These are phyloP conservation scores for Plasmopara halstedii DNA, from an alignment of 352 stramenopile species.

Conservation along the genomic window DNA sequence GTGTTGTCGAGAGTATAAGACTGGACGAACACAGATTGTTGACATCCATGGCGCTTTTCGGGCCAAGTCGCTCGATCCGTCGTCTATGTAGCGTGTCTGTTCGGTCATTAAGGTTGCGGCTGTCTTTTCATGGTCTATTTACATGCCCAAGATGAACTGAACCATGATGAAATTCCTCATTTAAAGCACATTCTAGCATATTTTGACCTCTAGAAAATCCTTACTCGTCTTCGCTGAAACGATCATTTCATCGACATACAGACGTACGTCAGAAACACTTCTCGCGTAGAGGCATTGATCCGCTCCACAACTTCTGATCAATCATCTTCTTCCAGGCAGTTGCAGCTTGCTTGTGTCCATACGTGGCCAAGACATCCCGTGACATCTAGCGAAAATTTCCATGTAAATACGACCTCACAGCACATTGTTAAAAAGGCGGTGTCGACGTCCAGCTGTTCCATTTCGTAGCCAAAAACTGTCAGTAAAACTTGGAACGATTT, in stretches of 20 bases:
- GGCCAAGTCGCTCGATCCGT: background rate
- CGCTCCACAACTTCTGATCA: constrained; percentile 2
- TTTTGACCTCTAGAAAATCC: background rate
- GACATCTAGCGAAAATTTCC: too few relatives aligned
- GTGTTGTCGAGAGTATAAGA: background rate
- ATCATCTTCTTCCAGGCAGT: constrained; percentile 12
- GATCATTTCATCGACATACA: background rate
- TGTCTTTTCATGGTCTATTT: constrained; percentile 10
- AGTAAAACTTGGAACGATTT: constrained; percentile 16
- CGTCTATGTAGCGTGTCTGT: constrained; percentile 1
- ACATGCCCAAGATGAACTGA: constrained; percentile 17
- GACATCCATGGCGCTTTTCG: constrained; percentile 3
- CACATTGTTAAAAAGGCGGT: constrained; percentile 16
- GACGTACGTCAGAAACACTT: constrained; percentile 8
- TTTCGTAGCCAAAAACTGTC: constrained; percentile 5
- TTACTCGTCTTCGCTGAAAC: constrained; percentile 1
- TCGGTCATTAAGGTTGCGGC: background rate
- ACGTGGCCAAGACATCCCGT: too few relatives aligned
- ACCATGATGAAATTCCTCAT: constrained; percentile 13
- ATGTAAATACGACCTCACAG: constrained; percentile 6
- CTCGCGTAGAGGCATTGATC: constrained; percentile 8
- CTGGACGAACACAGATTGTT: constrained; percentile 10
- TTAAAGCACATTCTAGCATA: background rate
- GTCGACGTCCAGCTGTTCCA: constrained; percentile 26
- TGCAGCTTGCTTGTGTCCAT: constrained; percentile 16